Base-by-base conservation (phyloP, 306 rosid genomes). In the Psophocarpus tetragonolobus region DNA sequence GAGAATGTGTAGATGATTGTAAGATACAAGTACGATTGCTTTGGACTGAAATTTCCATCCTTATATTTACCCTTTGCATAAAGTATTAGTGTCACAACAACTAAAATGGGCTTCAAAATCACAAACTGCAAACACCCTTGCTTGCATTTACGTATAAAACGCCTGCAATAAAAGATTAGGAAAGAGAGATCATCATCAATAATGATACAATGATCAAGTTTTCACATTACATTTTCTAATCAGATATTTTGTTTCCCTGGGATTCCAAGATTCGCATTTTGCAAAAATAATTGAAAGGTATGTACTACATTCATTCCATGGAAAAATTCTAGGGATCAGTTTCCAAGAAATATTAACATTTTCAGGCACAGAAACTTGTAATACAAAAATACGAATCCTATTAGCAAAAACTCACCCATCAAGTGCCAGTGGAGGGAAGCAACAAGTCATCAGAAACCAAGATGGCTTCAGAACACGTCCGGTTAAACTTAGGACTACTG, bases 81-180 rank as follows among this genome's bases (percentile, higher is more conserved):
- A 63, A 92, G 93, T 80, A 92, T 27, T 65, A 92, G 96, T 11
- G 97, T 90, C 32, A 86, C 85, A 60, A 80, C 94, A 78, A 77
- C 97, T 86, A 92, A 85, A 68, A 87, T 36, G 60, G 97, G 97
- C 90, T 92, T 92, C 91, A 92, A 85, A 85, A 92, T 87, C 76
- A 92, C 97, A 85, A 92, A 92, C 83, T 92, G 97, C 88, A 90
- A 75, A 83, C 96, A 89, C 27, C 97, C 96, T 87, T 92, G 97
- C 84, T 92, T 92, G 92, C 97, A 92, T 62, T 91, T 90, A 17
- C 97, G 94, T 77, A 92, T 92, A 54, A 92, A 92, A 75, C 97
- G 97, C 84, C 97, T 92, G 91, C 86, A 84, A 63, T 23, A 66
- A 84, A 61, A 78, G 74, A 42, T 74, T 36, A 77, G 8, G 58